A percentile compares a stretch with the other conserved stretches of the same genome.
phyloP scores from a whole-genome alignment of 805 yeast genomes.

The Lipomyces yamadae region DNA sequence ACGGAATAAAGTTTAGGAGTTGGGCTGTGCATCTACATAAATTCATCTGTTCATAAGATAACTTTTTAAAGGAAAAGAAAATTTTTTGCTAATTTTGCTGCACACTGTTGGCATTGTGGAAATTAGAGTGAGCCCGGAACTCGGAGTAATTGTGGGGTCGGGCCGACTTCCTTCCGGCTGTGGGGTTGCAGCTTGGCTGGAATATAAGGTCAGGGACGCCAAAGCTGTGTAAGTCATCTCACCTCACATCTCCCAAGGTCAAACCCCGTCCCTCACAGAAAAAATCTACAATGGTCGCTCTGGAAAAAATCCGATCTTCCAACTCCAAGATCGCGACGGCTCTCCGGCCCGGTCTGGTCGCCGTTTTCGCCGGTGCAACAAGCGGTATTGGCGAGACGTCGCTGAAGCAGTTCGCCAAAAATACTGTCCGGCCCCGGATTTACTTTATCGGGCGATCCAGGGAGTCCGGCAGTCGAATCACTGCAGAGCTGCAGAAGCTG shows the following conservation, averaged over 20 bases:
- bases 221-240: neutral
- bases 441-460: slow-evolving; percentile 12
- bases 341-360: neutral
- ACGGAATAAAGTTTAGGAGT: too few relatives aligned
- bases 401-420: slow-evolving; percentile 8
- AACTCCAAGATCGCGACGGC: slow-evolving; percentile 1
- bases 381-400: slow-evolving; percentile 8
- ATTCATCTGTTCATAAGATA: too few relatives aligned
- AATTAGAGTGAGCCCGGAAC: neutral
- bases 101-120: neutral
- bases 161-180: neutral
- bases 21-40: too few relatives aligned
- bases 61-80: too few relatives aligned
- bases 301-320: neutral
- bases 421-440: slow-evolving; percentile 3
- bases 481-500: neutral
- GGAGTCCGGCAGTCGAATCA: slow-evolving; percentile 1
- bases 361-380: slow-evolving; percentile 13
- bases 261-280: neutral
- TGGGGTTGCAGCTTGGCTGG: neutral
- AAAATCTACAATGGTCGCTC: neutral
- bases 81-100: too few relatives aligned
- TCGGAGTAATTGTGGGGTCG: slow-evolving; percentile 1
- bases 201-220: neutral
- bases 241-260: slow-evolving; percentile 3